A percentile compares a stretch with the other conserved stretches of the same genome.
Evolutionary conservation across 1,284 basidiomycete genomes (phyloP).

Genomic region (Ganoderma lingzhi): DNA sequence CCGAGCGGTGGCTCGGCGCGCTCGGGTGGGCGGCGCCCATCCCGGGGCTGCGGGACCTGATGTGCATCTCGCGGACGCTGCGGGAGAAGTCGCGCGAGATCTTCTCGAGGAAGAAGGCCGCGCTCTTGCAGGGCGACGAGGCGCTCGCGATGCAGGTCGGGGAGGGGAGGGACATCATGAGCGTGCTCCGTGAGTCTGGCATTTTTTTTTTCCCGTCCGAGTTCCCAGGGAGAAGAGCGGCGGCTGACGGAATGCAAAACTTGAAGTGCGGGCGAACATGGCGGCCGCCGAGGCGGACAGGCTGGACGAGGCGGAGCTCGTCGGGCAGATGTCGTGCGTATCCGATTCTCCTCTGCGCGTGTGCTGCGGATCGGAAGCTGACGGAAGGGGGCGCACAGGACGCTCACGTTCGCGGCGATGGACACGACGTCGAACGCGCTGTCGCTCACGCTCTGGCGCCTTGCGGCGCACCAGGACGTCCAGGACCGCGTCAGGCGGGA

Average conservation of each 20-base stretch:
- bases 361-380: background rate
- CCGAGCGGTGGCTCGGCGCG: background rate
- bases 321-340: conserved; percentile 29
- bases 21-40: conserved; percentile 40
- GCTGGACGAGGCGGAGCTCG: conserved; percentile 16
- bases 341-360: background rate
- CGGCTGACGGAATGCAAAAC: too few relatives aligned
- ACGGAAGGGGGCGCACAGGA: conserved; percentile 11
- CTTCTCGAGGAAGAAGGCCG: conserved; percentile 46
- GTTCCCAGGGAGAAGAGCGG: too few relatives aligned
- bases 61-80: conserved; percentile 46
- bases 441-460: conserved; percentile 36
- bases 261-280: conserved; percentile 23
- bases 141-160: conserved; percentile 43
- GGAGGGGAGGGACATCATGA: conserved; percentile 54
- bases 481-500: conserved; percentile 35
- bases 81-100: conserved; percentile 46
- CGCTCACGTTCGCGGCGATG: conserved; percentile 36
- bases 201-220: too few relatives aligned
- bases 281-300: conserved; percentile 14
- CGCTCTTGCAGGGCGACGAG: conserved; percentile 45
- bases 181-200: conserved; percentile 49
- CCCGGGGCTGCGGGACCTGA: conserved; percentile 41
- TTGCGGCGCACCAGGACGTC: conserved; percentile 27
- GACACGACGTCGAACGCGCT: conserved; percentile 39